Percentiles rank a stretch among this genome's conserved stretches.
phyloP scores from a whole-genome alignment of 2,329 filamentous ascomycete genomes.

The Penicillium psychrosexuale region DNA sequence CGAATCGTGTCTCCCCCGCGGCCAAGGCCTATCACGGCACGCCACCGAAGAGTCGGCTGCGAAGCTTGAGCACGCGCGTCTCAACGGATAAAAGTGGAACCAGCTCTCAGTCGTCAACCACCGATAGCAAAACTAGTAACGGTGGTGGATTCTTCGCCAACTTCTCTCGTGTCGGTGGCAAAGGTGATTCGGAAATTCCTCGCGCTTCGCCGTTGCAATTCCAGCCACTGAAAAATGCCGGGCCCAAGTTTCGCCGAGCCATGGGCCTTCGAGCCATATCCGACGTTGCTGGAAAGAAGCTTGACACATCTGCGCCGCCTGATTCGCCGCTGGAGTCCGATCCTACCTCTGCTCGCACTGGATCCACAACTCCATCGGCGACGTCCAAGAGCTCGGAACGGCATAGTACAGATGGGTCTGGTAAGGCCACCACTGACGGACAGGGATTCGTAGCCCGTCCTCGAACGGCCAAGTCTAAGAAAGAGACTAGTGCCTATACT shows the following conservation, averaged over 20 bases:
- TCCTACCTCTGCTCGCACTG: constrained; percentile 69
- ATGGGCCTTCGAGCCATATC: constrained; percentile 81
- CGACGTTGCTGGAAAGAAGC: constrained; percentile 62
- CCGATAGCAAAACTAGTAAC: constrained; percentile 50
- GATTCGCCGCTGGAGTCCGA: constrained; percentile 53
- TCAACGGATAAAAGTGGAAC: constrained; percentile 35
- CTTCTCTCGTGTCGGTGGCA: constrained; percentile 45
- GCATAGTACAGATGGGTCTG: constrained; percentile 65
- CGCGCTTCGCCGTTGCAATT: constrained; percentile 49
- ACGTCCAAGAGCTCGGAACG: constrained; percentile 72
- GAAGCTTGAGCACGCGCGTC: constrained; percentile 59
- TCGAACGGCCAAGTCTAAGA: constrained; percentile 72
- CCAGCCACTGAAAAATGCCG: constrained; percentile 57
- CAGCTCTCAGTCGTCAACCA: constrained; percentile 51
- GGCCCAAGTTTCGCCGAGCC: constrained; percentile 55
- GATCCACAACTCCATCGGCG: constrained; percentile 64
- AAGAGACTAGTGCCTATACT: constrained; percentile 90
- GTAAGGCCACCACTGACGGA: constrained; percentile 45
- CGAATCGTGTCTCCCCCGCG: constrained; percentile 52
- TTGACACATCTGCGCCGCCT: constrained; percentile 41
- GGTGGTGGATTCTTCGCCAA: constrained; percentile 36
- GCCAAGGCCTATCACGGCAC: constrained; percentile 67
- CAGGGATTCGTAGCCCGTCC: constrained; percentile 48
- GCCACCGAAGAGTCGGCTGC: constrained; percentile 50
- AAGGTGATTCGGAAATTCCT: constrained; percentile 47